Percentiles rank a stretch among this genome's conserved stretches.
Evolutionary conservation across 2,329 filamentous ascomycete genomes (phyloP).

Genomic region (Aspergillus latus): DNA sequence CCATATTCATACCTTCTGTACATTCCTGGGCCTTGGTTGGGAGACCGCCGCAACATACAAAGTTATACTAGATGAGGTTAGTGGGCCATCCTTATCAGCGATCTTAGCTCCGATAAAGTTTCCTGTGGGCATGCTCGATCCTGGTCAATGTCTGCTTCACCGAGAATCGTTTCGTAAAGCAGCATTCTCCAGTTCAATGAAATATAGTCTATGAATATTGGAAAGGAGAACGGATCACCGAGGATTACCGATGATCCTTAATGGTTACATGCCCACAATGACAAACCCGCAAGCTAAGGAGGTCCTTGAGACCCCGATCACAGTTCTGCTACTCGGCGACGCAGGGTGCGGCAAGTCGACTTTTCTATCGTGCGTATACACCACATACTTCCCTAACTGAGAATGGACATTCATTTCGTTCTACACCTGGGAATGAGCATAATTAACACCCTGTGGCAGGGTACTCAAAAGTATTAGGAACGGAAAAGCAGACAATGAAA

Average conservation of each 20-base stretch:
- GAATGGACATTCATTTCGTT: not conserved
- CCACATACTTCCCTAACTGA: not conserved
- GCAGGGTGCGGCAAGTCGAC: conserved; percentile 62
- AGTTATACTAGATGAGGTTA: not conserved
- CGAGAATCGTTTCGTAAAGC: not conserved
- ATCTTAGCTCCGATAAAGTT: not conserved
- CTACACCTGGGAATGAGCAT: no score
- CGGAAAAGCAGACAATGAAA: conserved; percentile 18
- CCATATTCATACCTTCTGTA: no score
- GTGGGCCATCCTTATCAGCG: not conserved
- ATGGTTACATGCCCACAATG: conserved; percentile 10
- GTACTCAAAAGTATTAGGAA: not conserved
- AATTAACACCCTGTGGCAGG: not conserved
- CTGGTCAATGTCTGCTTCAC: not conserved
- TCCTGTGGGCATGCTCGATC: not conserved
- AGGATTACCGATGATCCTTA: no score
- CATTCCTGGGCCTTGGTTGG: no score
- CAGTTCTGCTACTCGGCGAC: conserved; percentile 59
- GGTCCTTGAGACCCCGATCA: conserved; percentile 26
- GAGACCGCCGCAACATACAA: no score
- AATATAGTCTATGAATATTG: not conserved
- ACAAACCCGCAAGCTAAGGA: conserved; percentile 1
- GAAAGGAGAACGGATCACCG: no score
- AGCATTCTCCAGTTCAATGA: not conserved
- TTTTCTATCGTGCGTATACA: conserved; percentile 57